Base-by-base conservation (phyloP, 768 basidiomycete species). In the Tricholoma hemisulphureum region DNA sequence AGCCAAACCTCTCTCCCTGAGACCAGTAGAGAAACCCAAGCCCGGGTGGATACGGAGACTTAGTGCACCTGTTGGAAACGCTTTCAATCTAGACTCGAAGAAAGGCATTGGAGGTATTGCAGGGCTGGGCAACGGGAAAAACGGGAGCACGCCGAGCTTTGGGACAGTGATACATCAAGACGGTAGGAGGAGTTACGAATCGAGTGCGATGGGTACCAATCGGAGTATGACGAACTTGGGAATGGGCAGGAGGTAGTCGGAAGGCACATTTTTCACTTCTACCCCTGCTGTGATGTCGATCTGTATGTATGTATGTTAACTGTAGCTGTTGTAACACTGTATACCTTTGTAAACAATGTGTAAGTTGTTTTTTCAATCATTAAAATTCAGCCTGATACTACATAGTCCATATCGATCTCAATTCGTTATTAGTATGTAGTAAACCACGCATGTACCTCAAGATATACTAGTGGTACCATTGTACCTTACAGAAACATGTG, bases 1-100 rank as follows among this genome's bases (percentile, higher is more conserved):
- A 14, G 74, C 75, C 45, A 70, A 76, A 24, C 80, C 80, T 4
- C 74, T 79, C 48, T 56, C 63, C 2, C 71, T 83, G n/a, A 81
- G 79, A 50, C 66, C 80, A 41, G 81, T 53, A 16, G 63, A 84
- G 53, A 86, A 86, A 63, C 77, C 84, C 8, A 87, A 81, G 57
- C 65, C 67, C 8, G 82, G 87, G 0, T 91, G 90, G 90, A 88
- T 91, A 60, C 75, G 89, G 20, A 76, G 89, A 55, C 67, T 92
- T 57, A 91, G 90, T 63, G 89, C 91, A 87, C 89, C 89, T 1
- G 82, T 82, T 3, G 76, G 76, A 41, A 77, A 78, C 46, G 82
- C 84, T 32, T 85, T 90, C 65, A 80, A 78, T 6, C 71, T 82
- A 23, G 87, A 88, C 51, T 77, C 79, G 51, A 83, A 80, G 73